Conservation (phyloP, 345 rosid species). For the Acer negundo region DNA sequence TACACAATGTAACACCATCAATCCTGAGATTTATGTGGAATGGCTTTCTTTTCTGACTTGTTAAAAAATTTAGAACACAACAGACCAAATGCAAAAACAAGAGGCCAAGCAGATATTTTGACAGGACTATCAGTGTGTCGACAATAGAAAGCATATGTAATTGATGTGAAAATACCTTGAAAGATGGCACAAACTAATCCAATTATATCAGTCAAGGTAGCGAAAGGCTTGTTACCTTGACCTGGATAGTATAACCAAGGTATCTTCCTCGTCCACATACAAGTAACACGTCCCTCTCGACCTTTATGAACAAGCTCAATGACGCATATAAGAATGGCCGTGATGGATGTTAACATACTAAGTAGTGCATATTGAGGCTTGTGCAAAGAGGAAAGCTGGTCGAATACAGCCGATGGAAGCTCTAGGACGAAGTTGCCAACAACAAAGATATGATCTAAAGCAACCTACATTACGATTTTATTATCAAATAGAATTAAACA, state of each 20-base stretch:
- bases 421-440: slow-evolving; percentile 10
- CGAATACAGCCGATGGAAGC: slow-evolving; percentile 5
- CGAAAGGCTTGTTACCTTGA: background rate
- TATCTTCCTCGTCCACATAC: background rate
- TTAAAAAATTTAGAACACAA: background rate
- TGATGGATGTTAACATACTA: slow-evolving; percentile 2
- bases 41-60: background rate
- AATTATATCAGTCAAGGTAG: slow-evolving; percentile 10
- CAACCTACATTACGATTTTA: background rate
- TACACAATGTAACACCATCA: background rate
- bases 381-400: background rate
- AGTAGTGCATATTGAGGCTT: slow-evolving; percentile 5
- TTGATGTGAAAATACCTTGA: background rate
- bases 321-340: slow-evolving; percentile 1
- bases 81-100: slow-evolving; percentile 12
- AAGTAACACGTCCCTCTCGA: background rate
- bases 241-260: slow-evolving; percentile 3
- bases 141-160: background rate
- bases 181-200: background rate
- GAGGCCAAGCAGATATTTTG: slow-evolving; percentile 5
- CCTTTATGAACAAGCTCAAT: slow-evolving; percentile 11
- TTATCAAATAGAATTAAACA: too few species aligned
- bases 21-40: background rate
- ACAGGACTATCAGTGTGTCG: background rate
- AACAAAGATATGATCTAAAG: background rate